Percentiles rank a stretch among this genome's conserved stretches.
phyloP scores from a whole-genome alignment of 306 rosid species.

The Prunus davidiana region DNA sequence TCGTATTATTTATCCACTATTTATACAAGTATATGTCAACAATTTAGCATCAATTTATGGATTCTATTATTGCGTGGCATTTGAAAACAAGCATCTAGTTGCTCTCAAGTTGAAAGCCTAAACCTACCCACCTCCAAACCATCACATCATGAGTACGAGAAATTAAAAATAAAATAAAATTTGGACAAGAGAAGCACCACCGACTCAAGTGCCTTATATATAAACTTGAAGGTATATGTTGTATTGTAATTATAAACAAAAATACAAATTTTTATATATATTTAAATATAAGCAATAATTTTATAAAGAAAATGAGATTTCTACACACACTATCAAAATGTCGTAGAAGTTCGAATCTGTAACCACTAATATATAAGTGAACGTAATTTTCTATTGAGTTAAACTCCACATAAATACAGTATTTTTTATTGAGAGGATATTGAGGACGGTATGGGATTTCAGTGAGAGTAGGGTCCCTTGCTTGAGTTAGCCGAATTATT shows the following conservation, averaged over 20 bases:
- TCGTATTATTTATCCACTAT: no score
- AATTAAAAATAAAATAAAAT: neutral
- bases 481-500: conserved; percentile 8
- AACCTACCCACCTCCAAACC: neutral
- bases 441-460: conserved; percentile 13
- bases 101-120: conserved; percentile 1
- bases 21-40: neutral
- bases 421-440: neutral
- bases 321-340: fast-evolving
- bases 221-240: no score
- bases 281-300: no score
- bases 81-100: neutral
- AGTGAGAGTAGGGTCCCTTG: conserved; percentile 25
- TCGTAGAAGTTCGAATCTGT: fast-evolving
- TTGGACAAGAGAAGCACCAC: neutral
- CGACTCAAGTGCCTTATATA: neutral
- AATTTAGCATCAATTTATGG: neutral
- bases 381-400: no score
- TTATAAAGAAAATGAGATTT: no score
- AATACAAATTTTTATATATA: no score
- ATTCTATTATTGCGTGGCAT: neutral
- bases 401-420: no score
- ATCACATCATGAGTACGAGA: neutral
- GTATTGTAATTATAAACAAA: no score
- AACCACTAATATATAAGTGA: no score